Base-by-base conservation (phyloP, 495 filamentous ascomycete genomes). In the Rhizodiscina lignyota region DNA sequence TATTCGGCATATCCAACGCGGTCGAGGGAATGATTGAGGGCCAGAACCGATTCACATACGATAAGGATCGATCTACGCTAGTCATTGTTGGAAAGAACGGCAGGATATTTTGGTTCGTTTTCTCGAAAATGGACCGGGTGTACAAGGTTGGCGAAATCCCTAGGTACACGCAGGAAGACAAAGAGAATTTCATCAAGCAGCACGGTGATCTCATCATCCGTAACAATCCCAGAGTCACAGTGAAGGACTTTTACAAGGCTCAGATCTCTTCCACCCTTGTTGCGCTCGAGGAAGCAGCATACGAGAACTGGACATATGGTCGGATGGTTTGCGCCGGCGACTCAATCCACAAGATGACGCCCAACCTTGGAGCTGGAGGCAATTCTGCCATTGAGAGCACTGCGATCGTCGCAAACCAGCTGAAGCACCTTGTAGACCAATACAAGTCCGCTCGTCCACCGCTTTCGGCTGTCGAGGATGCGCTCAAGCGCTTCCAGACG, bases 261-360 rank as follows among this genome's bases (percentile, higher is more conserved):
- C 24, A 13, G 8, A 27, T 27, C 24, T 13, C 6, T 6, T 27
- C 6, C 24, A 6, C 6, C 13, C 24, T 27, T 27, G 42, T 54
- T 10, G 41, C 38, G 12, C 35, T 63, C 4, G 60, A 67, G 39
- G 63, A 67, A 39, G 50, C 50, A 3, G 46, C 53, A 0, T 32
- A 60, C 16, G 47, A 59, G 3, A 37, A 45, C 6, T 65, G 63
- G 63, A 42, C 29, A 15, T 56, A 43, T 33, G 55, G 48, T 12
- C 47, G 61, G 13, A 42, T 63, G 28, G 56, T 63, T 4, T 50
- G 60, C 18, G 41, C 60, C 1, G 62, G 63, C 8, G 63, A 67
- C 34, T 49, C 61, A 4, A 47, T 56, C 16, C 61, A 62, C 36
- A 65, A 65, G 43, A 38, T 54, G 33, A 54, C 58, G 11, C 57